Percentiles rank a stretch among this genome's conserved stretches.
Evolutionary conservation across 495 filamentous ascomycete species (phyloP).

Genomic region (Apodospora peruviana): DNA sequence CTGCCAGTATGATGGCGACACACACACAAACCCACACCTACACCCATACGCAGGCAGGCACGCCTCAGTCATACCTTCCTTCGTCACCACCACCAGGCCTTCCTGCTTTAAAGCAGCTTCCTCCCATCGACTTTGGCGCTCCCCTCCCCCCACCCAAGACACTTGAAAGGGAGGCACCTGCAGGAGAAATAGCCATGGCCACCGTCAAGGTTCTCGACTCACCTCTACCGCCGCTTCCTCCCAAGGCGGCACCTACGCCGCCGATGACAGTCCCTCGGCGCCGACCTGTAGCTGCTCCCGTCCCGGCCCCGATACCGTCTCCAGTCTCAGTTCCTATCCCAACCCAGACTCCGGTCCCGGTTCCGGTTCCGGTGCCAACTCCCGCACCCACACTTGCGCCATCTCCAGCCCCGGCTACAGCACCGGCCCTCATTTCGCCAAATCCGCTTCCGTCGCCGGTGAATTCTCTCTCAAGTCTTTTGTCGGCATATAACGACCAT

Average conservation of each 20-base stretch:
- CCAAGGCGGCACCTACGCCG: slow-evolving; percentile 7
- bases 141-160: slow-evolving; percentile 19
- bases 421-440: slow-evolving; percentile 8
- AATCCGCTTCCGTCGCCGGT: slow-evolving; percentile 20
- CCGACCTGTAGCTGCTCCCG: slow-evolving; percentile 22
- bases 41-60: neutral
- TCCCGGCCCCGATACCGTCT: neutral
- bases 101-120: slow-evolving; percentile 11
- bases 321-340: neutral
- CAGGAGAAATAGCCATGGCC: slow-evolving; percentile 12
- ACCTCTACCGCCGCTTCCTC: slow-evolving; percentile 24
- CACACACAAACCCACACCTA: neutral
- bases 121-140: slow-evolving; percentile 8
- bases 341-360: neutral
- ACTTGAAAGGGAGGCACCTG: slow-evolving; percentile 3
- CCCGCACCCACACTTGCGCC: neutral
- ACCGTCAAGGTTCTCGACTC: slow-evolving; percentile 15
- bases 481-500: slow-evolving; percentile 41
- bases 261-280: slow-evolving; percentile 24
- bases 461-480: slow-evolving; percentile 38
- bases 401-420: neutral
- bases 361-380: slow-evolving; percentile 1
- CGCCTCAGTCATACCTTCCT: slow-evolving; percentile 2
- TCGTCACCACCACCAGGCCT: neutral
- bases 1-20: too few relatives aligned